Evolutionary conservation across 2,329 filamentous ascomycete species (phyloP), one percentile per base, ranked within the genome.

Genomic region (Trichoderma sp.): DNA sequence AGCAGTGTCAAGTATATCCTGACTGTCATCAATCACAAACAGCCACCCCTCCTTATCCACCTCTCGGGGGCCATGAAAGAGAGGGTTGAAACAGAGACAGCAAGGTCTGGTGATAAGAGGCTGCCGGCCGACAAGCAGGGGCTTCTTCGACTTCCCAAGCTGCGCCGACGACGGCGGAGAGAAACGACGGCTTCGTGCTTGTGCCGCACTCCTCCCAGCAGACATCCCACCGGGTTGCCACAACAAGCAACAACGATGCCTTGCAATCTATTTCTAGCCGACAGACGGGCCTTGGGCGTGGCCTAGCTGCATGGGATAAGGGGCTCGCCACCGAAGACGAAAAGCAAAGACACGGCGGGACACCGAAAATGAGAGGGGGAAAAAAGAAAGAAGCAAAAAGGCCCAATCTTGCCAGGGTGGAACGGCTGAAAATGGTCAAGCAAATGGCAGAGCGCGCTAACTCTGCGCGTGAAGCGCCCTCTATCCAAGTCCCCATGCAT

Each of bases 401-500:
- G 37, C 51, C 39, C 54, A 66, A 51, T 30, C 63, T 34, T 54
- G 26, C 39, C 56, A 28, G 52, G 32, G 34, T 18, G 13, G 28
- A 30, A 39, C 63, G 54, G 63, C 63, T 59, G 63, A 66, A 66
- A 59, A 32, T 24, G 26, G 37, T 5, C 51, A 59, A 46, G 63
- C 37, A 66, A 34, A 66, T 58, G 28, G 37, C 39, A 66, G 39
- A 59, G 34, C n/a, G 54, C 39, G 26, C 63, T 66, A 26, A 11
- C 5, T 39, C 52, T 60, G 65, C 65, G 43, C 65, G 34, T 39
- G 46, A 52, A 52, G 65, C 65, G 65, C 43, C 52, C 52, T 34
- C 56, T 43, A 37, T 43, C 55, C 39, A 26, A 59, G n/a, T 60
- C 56, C 65, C 56, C 63, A 66, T 59, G 52, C 54, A 51, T 56